Evolutionary conservation across 352 stramenopile species (phyloP), one percentile per base, ranked within the genome.

Genomic region (Pythium oligandrum): DNA sequence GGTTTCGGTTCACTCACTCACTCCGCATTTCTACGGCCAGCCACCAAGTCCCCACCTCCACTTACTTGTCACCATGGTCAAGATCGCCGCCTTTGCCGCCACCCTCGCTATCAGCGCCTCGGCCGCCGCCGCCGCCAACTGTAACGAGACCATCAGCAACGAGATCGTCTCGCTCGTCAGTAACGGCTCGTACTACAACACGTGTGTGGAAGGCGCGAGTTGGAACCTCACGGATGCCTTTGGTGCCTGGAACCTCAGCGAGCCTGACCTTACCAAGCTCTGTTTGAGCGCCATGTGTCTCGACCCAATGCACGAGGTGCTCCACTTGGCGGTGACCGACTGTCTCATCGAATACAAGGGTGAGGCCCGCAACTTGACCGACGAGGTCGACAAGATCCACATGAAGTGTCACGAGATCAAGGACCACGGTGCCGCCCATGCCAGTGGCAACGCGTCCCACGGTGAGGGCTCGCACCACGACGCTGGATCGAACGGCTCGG

Each of bases 211-310:
- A 12, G 73, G 66, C 53, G 59, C 59, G 39, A 81, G 64, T 0
- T 88, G 78, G 61, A 77, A 69, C 48, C 37, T 88, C 52, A 63
- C 63, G 57, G 68, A 51, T 26, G 48, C 78, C 33, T 78, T 83
- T 44, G 73, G 78, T 44, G 70, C 69, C 31, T 51, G 65, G 7
- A 75, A 84, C 46, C 73, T 88, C 44, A 71, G 63, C 33, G 39
- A 52, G 33, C 6, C 55, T 9, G 70, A 86, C 17, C 72, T 88
- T n/a, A 10, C 81, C 31, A 52, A 53, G 44, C 86, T 82, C 53
- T 88, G 78, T 62, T 70, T 76, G 51, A 81, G 72, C 48, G 72
- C 63, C 5, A 62, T 51, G 17, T 88, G 78, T 50, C 68, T 88
- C 37, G 64, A 70, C 30, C 78, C 78, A 5, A 33, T 88, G n/a